Evolutionary conservation across 306 rosid species (phyloP).

Genomic region (Quercus ilex): DNA sequence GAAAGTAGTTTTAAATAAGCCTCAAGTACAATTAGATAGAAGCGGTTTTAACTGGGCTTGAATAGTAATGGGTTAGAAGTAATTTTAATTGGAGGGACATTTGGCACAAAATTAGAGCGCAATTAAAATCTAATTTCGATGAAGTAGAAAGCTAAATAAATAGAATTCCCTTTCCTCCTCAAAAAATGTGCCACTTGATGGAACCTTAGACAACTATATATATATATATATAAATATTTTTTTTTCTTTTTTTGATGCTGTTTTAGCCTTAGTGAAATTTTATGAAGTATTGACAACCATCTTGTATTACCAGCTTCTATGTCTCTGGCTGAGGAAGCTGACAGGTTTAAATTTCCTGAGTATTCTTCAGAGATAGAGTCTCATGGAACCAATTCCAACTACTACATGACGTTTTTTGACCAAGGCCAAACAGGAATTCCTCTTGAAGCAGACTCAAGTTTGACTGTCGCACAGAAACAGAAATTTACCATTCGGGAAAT

Average conservation of each 20-base stretch:
- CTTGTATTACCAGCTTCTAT: constrained; percentile 47
- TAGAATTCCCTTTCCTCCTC: too few species aligned
- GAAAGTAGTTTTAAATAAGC: too few species aligned
- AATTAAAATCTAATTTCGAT: too few species aligned
- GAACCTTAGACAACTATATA: too few species aligned
- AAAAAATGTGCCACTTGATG: too few species aligned
- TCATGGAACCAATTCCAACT: constrained; percentile 40
- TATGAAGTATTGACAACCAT: constrained; percentile 30
- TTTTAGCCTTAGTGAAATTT: constrained; percentile 16
- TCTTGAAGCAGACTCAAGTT: constrained; percentile 40
- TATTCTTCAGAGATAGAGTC: constrained; percentile 36
- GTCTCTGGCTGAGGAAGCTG: constrained; percentile 28
- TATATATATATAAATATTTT: too few species aligned
- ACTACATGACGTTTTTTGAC: constrained; percentile 33
- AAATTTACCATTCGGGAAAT: constrained; percentile 69
- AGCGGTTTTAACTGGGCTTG: too few species aligned
- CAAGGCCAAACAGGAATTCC: constrained; percentile 45
- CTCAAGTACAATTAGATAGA: too few species aligned
- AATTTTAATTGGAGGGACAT: too few species aligned
- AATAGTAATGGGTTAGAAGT: too few species aligned
- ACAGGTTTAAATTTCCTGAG: constrained; percentile 30
- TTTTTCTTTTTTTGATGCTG: neutral
- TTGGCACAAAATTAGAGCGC: too few species aligned
- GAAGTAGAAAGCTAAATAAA: too few species aligned
- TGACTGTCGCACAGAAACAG: constrained; percentile 60